These are phyloP conservation scores for Protomyces inouyei DNA, from an alignment of 1,139 yeast genomes.

Conservation along the genomic window DNA sequence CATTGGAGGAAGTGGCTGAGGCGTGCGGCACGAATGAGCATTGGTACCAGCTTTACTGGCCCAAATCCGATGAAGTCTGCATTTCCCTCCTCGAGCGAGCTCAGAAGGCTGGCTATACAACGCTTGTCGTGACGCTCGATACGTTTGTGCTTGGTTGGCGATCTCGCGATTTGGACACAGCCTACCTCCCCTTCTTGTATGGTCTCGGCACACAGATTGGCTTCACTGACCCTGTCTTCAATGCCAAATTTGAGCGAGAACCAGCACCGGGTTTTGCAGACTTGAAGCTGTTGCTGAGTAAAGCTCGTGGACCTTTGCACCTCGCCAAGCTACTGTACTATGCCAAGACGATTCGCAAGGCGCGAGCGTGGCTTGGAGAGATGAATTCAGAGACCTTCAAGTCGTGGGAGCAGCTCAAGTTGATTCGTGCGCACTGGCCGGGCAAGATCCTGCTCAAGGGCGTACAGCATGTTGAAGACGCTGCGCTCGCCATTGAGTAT, in stretches of 20 bases:
- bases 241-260: slow-evolving; percentile 21
- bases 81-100: slow-evolving; percentile 35
- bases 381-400: slow-evolving; percentile 20
- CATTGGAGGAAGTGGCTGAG: slow-evolving; percentile 36
- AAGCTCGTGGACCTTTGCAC: slow-evolving; percentile 15
- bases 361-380: slow-evolving; percentile 23
- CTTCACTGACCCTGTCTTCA: slow-evolving; percentile 36
- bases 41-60: slow-evolving; percentile 38
- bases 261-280: slow-evolving; percentile 10
- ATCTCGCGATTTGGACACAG: slow-evolving; percentile 36
- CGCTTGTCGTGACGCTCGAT: slow-evolving; percentile 36
- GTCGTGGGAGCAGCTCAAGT: slow-evolving; percentile 32
- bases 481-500: slow-evolving; percentile 55
- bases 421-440: slow-evolving; percentile 31
- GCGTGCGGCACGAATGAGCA: slow-evolving; percentile 33
- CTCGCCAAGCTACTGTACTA: slow-evolving; percentile 14
- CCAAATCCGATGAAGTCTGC: slow-evolving; percentile 35
- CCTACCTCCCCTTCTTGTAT: slow-evolving; percentile 36
- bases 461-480: slow-evolving; percentile 63
- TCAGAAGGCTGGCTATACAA: slow-evolving; percentile 34
- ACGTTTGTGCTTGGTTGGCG: slow-evolving; percentile 37
- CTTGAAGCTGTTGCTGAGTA: slow-evolving; percentile 9
- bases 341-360: slow-evolving; percentile 18
- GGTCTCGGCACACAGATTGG: slow-evolving; percentile 36
- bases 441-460: slow-evolving; percentile 65